Percentiles rank a stretch among this genome's conserved stretches.
Conservation (phyloP, 495 filamentous ascomycete genomes). For the Pyronema omphalodes region DNA sequence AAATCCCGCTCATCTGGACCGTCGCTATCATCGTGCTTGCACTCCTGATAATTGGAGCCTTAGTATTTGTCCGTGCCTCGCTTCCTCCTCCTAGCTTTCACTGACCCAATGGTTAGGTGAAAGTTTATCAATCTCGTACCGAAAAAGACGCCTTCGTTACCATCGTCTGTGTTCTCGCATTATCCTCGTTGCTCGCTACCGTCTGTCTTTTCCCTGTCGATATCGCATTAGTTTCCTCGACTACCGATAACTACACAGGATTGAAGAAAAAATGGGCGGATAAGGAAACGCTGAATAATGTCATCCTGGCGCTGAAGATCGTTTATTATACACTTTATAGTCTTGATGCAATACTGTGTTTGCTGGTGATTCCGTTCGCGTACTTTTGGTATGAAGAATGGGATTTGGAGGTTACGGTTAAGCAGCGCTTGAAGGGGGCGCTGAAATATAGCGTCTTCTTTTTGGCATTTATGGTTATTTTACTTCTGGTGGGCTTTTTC, state of each 20-base stretch:
- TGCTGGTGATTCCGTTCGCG: slow-evolving; percentile 79
- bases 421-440: slow-evolving; percentile 64
- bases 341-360: slow-evolving; percentile 75
- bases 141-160: slow-evolving; percentile 70
- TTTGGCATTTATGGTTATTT: slow-evolving; percentile 52
- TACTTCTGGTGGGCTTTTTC: slow-evolving; percentile 89
- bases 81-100: neutral
- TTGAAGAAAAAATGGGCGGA: slow-evolving; percentile 90
- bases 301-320: slow-evolving; percentile 59
- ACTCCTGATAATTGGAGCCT: slow-evolving; percentile 16
- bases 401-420: slow-evolving; percentile 42
- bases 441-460: slow-evolving; percentile 84
- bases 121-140: slow-evolving; percentile 62
- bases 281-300: slow-evolving; percentile 52
- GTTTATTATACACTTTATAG: slow-evolving; percentile 90
- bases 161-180: slow-evolving; percentile 63
- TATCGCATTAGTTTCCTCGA: slow-evolving; percentile 83
- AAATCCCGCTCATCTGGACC: slow-evolving; percentile 23
- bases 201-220: slow-evolving; percentile 86
- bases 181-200: slow-evolving; percentile 75
- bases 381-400: slow-evolving; percentile 95
- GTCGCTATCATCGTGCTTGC: slow-evolving; percentile 19
- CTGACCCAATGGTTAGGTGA: slow-evolving; percentile 16
- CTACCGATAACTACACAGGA: slow-evolving; percentile 53
- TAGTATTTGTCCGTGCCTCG: slow-evolving; percentile 13